Conservation (phyloP, 768 basidiomycete species). For the Daedaleopsis sinensis region DNA sequence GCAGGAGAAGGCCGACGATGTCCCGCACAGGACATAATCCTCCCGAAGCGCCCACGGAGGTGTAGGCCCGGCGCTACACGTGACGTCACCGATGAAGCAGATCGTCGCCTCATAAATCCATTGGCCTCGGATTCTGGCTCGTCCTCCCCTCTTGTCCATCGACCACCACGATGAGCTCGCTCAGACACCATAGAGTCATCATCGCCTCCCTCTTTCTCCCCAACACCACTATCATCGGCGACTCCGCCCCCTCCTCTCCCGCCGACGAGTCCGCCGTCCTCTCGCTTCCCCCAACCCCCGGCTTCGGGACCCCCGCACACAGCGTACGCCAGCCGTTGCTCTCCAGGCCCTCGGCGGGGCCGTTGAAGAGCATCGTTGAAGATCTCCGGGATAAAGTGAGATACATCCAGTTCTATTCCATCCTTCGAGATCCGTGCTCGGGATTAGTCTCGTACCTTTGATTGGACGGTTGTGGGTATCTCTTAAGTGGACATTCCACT, state of each 20-base stretch:
- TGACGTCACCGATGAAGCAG: constrained; percentile 21
- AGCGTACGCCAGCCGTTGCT: constrained; percentile 16
- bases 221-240: constrained; percentile 65
- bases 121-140: constrained; percentile 2
- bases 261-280: constrained; percentile 12
- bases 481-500: too few relatives aligned
- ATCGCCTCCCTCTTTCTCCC: constrained; percentile 88
- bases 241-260: constrained; percentile 54
- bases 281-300: neutral
- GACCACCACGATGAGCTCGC: constrained; percentile 58
- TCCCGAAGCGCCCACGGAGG: too few relatives aligned
- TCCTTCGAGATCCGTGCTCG: neutral
- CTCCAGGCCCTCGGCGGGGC: constrained; percentile 31
- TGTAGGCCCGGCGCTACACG: constrained; percentile 17
- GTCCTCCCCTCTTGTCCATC: constrained; percentile 11
- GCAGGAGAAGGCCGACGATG: too few relatives aligned
- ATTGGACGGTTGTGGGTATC: too few relatives aligned
- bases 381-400: constrained; percentile 71
- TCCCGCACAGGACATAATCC: too few relatives aligned
- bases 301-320: constrained; percentile 20
- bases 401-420: neutral
- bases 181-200: constrained; percentile 73
- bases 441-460: too few relatives aligned
- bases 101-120: constrained; percentile 14
- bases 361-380: constrained; percentile 75